phyloP scores from a whole-genome alignment of 2,329 filamentous ascomycete genomes.

The Fusarium sp. region DNA sequence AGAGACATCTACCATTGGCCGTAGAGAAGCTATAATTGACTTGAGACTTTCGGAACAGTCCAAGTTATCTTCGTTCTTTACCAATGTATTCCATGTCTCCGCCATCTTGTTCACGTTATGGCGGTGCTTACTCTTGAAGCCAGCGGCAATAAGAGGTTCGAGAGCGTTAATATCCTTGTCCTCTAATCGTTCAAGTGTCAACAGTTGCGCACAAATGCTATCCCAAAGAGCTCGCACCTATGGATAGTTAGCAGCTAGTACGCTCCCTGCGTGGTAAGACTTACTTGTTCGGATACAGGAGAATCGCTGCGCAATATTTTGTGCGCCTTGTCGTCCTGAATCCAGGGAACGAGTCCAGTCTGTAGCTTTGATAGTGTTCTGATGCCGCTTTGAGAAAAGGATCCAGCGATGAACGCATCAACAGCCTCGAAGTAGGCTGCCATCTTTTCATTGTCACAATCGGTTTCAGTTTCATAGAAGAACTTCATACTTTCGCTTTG shows the following conservation, averaged over 20 bases:
- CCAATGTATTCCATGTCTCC: slow-evolving; percentile 77
- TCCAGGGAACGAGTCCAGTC: slow-evolving; percentile 71
- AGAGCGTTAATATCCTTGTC: slow-evolving; percentile 65
- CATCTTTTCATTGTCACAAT: slow-evolving; percentile 55
- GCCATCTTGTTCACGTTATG: slow-evolving; percentile 65
- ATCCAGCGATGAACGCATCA: slow-evolving; percentile 64
- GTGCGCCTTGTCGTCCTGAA: slow-evolving; percentile 67
- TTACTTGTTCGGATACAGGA: slow-evolving; percentile 60
- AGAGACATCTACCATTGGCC: slow-evolving; percentile 63
- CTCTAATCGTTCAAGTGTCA: slow-evolving; percentile 53
- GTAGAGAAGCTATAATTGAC: slow-evolving; percentile 70
- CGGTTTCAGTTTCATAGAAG: slow-evolving; percentile 64
- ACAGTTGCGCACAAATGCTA: slow-evolving; percentile 59
- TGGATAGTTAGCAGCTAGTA: slow-evolving; percentile 44
- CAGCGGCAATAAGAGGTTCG: slow-evolving; percentile 67
- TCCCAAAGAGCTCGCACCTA: slow-evolving; percentile 67
- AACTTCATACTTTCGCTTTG: slow-evolving; percentile 65
- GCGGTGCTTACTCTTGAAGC: slow-evolving; percentile 69
- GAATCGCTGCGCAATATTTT: slow-evolving; percentile 59
- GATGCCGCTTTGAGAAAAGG: slow-evolving; percentile 63
- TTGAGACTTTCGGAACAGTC: slow-evolving; percentile 76
- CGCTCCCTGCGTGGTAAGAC: slow-evolving; percentile 32
- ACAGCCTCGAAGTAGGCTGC: slow-evolving; percentile 67
- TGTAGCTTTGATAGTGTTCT: slow-evolving; percentile 73
- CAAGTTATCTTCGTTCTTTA: slow-evolving; percentile 70